phyloP scores from a whole-genome alignment of 1,284 basidiomycete species.

The Anthracocystis setariae region DNA sequence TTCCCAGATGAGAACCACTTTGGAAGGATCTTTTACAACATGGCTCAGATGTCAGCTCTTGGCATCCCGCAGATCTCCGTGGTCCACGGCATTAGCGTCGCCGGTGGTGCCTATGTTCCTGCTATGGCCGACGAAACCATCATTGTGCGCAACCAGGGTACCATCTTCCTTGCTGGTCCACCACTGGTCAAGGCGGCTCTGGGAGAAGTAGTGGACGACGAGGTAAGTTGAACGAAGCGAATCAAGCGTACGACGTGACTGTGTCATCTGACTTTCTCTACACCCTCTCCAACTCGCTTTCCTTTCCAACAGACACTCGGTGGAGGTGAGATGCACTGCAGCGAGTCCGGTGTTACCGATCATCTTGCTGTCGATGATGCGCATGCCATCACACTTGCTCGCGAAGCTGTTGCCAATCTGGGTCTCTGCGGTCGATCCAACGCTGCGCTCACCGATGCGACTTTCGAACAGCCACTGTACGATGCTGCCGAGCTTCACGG shows the following conservation, averaged over 20 bases:
- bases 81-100: conserved; percentile 93
- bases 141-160: conserved; percentile 91
- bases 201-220: conserved; percentile 90
- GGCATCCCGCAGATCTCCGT: conserved; percentile 91
- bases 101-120: conserved; percentile 88
- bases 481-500: conserved; percentile 83
- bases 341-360: conserved; percentile 91
- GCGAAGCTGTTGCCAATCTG: conserved; percentile 82
- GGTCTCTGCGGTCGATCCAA: conserved; percentile 63
- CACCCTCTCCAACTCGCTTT: too few relatives aligned
- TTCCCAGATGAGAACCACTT: conserved; percentile 93
- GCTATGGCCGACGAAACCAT: conserved; percentile 92
- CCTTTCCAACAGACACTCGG: conserved; percentile 73
- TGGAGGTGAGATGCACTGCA: conserved; percentile 90
- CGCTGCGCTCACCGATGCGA: conserved; percentile 45
- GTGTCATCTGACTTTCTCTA: not conserved
- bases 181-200: conserved; percentile 94
- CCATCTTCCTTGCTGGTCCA: conserved; percentile 94
- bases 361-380: conserved; percentile 88
- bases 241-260: not conserved
- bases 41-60: conserved; percentile 90
- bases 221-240: conserved; percentile 69
- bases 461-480: conserved; percentile 81
- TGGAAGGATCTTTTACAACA: conserved; percentile 95
- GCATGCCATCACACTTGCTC: conserved; percentile 84